Conservation (phyloP, 768 basidiomycete genomes). For the Suillus cothurnatus region DNA sequence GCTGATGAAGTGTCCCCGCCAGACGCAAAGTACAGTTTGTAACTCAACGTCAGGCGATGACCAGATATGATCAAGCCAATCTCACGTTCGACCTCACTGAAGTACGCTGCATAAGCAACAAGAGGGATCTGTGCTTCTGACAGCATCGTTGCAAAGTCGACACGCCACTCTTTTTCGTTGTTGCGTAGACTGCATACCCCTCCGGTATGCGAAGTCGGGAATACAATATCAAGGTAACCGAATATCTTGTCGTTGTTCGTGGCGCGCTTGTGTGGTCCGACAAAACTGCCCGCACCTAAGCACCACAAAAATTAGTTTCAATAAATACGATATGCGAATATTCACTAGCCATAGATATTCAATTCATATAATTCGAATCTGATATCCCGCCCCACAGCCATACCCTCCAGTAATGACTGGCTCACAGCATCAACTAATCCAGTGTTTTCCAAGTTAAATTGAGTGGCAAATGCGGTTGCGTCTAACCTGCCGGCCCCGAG, state of each 20-base stretch:
- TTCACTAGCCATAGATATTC: conserved; percentile 44
- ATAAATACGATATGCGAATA: neutral
- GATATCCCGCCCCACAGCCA: conserved; percentile 21
- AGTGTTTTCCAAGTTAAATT: conserved; percentile 29
- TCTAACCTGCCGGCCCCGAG: conserved; percentile 49
- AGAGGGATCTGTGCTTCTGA: conserved; percentile 11
- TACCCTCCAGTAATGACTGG: conserved; percentile 23
- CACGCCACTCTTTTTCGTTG: conserved; percentile 34
- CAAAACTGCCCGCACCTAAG: conserved; percentile 45
- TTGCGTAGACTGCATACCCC: conserved; percentile 44
- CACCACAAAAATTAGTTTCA: neutral
- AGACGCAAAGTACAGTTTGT: conserved; percentile 37
- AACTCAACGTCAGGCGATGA: conserved; percentile 46
- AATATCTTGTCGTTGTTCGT: conserved; percentile 48
- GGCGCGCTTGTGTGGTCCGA: conserved; percentile 53
- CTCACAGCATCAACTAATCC: conserved; percentile 33
- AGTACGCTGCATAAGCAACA: conserved; percentile 45
- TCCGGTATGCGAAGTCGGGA: conserved; percentile 49
- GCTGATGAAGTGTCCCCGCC: neutral
- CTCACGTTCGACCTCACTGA: conserved; percentile 48
- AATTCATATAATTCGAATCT: conserved; percentile 45
- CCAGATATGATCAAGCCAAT: conserved; percentile 44
- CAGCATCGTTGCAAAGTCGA: conserved; percentile 39
- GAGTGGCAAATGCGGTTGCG: conserved; percentile 33
- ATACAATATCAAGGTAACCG: conserved; percentile 53